Base-by-base conservation (phyloP, 495 filamentous ascomycete species). In the Staphylotrichum longicolle region DNA sequence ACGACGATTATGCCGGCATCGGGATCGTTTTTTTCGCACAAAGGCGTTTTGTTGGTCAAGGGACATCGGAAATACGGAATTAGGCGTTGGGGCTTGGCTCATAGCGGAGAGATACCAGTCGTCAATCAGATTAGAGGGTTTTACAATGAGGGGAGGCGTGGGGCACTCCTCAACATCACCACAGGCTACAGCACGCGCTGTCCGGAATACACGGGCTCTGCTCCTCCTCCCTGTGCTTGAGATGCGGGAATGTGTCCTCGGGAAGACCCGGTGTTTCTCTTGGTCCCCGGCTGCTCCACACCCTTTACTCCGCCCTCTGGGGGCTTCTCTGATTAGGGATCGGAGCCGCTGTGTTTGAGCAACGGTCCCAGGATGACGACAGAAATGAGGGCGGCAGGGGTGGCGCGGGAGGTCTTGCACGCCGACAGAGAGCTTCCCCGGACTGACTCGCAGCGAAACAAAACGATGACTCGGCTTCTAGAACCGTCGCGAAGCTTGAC, bases 1-100 rank as follows among this genome's bases (percentile, higher is more conserved):
- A 82, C 51, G 52, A 58, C 46, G 47, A 32, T 20, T 39, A 39
- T 39, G 37, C 37, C 37, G 37, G 11, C 65, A 53, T 57, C 54
- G 40, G 5, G 15, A 35, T 53, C 30, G 11, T 20, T 48, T 54
- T 52, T 55, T 30, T 48, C 39, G 1, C 20, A 54, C 48, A 30
- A 39, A 8, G 58, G 58, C 49, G 58, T 62, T 52, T 39, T 27
- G 44, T 20, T 33, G 20, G n/a, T 61, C 42, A 15, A 42, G 47
- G 2, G n/a, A 3, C 1, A 8, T 40, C 45, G 54, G 60, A 12
- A 32, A 14, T 15, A 4, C 45, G 35, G 32, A 33, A 14, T 54
- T 10, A 14, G 59, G 59, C 48, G 30, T 60, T 54, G 4, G 30
- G 57, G 48, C 20, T 32, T n/a, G 40, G 58, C 7, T 46, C 34